Base-by-base conservation (phyloP, 441 rosid genomes). In the Populus hybrid region DNA sequence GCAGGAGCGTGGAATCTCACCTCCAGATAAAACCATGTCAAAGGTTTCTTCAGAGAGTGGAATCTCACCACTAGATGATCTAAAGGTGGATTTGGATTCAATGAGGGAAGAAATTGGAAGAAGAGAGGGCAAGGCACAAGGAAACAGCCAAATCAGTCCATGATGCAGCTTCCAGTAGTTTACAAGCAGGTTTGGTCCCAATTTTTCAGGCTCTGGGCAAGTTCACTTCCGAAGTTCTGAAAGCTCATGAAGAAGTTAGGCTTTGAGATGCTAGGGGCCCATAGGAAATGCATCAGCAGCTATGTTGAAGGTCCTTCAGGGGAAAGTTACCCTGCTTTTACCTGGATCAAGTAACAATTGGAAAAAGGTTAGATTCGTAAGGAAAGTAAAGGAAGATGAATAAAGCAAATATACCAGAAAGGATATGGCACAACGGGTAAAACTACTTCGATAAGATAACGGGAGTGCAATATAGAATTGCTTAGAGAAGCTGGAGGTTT, bases 131-230 rank as follows among this genome's bases (percentile, higher is more conserved):
- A n/a, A n/a, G n/a, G n/a, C n/a, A n/a, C n/a, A n/a, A n/a, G n/a
- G n/a, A n/a, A n/a, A n/a, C n/a, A n/a, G n/a, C n/a, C n/a, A n/a
- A n/a, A n/a, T n/a, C n/a, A n/a, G n/a, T n/a, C n/a, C n/a, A n/a
- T n/a, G n/a, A n/a, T n/a, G n/a, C n/a, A n/a, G n/a, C n/a, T n/a
- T n/a, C n/a, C n/a, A n/a, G n/a, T n/a, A n/a, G n/a, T n/a, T n/a
- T n/a, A n/a, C n/a, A n/a, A n/a, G n/a, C n/a, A n/a, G n/a, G n/a
- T n/a, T n/a, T n/a, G n/a, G n/a, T n/a, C n/a, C n/a, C 98, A 20
- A 92, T 95, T 79, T 95, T 95, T 74, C 92, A 92, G 83, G 93
- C 97, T 73, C 81, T 95, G 82, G 93, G 92, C 74, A 86, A 82
- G 74, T 95, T 93, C 82, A 92, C 91, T 68, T 83, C 95, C 16